A percentile compares a stretch with the other conserved stretches of the same genome.
Conservation (phyloP, 2,329 filamentous ascomycete species). For the Trichoderma sp. region DNA sequence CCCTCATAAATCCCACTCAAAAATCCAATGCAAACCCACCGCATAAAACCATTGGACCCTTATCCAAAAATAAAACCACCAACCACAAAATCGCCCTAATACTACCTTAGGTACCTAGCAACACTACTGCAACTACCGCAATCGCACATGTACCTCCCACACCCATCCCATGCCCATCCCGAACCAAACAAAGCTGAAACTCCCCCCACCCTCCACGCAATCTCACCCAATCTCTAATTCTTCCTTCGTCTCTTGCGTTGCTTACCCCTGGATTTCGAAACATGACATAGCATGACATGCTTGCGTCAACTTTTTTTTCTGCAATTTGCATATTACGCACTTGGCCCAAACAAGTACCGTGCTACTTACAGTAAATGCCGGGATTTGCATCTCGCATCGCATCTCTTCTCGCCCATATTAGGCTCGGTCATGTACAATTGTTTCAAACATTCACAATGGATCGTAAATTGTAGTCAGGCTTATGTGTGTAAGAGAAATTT, state of each 20-base stretch:
- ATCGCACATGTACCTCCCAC: neutral
- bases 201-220: neutral
- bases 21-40: neutral
- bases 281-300: neutral
- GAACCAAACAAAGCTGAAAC: neutral
- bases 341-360: neutral
- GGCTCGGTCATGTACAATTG: neutral
- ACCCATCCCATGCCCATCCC: neutral
- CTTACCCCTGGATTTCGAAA: conserved; percentile 10
- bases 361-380: neutral
- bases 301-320: neutral
- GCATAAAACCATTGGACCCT: neutral
- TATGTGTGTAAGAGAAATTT: neutral
- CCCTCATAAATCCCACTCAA: neutral
- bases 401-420: neutral
- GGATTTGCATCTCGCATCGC: neutral
- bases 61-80: neutral
- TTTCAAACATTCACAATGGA: neutral
- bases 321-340: neutral
- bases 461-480: neutral
- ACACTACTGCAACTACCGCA: neutral
- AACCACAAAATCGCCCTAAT: too few relatives aligned
- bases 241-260: neutral
- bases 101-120: neutral
- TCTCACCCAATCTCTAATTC: conserved; percentile 2